phyloP scores from a whole-genome alignment of 495 filamentous ascomycete genomes.

The Neurospora sp. region DNA sequence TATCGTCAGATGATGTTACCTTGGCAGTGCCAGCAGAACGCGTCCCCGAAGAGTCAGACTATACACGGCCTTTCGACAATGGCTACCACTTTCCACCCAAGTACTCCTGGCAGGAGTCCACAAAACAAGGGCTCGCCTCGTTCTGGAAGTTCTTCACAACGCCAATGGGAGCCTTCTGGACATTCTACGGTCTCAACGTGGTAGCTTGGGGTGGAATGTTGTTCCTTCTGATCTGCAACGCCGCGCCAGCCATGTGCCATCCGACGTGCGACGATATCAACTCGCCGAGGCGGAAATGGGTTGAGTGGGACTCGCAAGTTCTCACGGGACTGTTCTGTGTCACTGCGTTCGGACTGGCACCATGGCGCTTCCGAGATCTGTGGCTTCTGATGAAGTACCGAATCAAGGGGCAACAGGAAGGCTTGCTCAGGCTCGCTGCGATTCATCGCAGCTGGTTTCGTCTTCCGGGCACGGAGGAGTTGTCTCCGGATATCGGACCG shows the following conservation, averaged over 20 bases:
- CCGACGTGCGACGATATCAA: conserved; percentile 63
- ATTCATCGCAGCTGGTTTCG: conserved; percentile 66
- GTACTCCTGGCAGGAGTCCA: conserved; percentile 48
- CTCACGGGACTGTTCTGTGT: conserved; percentile 80
- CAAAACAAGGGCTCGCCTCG: conserved; percentile 44
- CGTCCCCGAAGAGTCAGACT: neutral
- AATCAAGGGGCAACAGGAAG: conserved; percentile 38
- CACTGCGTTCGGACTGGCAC: conserved; percentile 71
- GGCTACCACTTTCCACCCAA: conserved; percentile 64
- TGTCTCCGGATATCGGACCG: conserved; percentile 34
- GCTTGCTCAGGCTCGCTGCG: conserved; percentile 49
- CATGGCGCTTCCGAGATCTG: conserved; percentile 75
- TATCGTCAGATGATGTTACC: conserved; percentile 9
- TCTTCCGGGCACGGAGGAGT: conserved; percentile 43
- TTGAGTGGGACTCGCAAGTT: conserved; percentile 78
- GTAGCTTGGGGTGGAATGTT: conserved; percentile 88
- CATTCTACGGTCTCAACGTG: conserved; percentile 68
- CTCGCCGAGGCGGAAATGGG: conserved; percentile 65
- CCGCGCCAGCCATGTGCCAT: conserved; percentile 68
- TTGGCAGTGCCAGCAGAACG: neutral
- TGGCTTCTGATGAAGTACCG: conserved; percentile 60
- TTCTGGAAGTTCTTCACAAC: conserved; percentile 48
- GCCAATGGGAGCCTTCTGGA: conserved; percentile 61
- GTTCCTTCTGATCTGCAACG: conserved; percentile 70
- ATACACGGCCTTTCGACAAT: conserved; percentile 33